These are phyloP conservation scores for Paramecium sexaurelia DNA, from an alignment of 73 alveolate species.

Conservation along the genomic window DNA sequence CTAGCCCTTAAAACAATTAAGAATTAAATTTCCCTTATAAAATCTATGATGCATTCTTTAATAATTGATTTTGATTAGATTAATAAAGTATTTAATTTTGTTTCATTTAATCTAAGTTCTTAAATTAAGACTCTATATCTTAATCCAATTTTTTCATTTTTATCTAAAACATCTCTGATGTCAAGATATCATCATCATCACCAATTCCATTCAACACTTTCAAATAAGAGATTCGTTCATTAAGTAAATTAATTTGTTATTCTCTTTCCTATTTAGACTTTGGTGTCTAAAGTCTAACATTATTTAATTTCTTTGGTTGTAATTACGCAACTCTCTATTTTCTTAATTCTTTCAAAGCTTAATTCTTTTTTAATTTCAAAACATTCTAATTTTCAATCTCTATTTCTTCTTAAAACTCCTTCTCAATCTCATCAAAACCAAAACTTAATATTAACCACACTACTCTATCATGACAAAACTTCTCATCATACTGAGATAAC, in stretches of 20 bases:
- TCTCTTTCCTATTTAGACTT: neutral
- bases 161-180: neutral
- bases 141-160: neutral
- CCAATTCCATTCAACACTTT: conserved; percentile 17
- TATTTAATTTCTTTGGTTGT: neutral
- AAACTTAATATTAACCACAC: neutral
- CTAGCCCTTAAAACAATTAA: neutral
- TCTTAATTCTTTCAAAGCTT: neutral
- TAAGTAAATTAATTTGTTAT: neutral
- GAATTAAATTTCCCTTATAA: conserved; percentile 21
- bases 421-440: neutral
- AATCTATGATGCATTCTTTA: conserved; percentile 9
- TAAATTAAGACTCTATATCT: conserved; percentile 2
- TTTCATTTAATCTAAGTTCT: neutral
- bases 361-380: neutral
- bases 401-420: neutral
- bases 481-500: neutral
- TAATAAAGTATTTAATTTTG: neutral
- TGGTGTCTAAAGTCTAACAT: neutral
- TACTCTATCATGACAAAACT: neutral
- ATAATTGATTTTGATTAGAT: neutral
- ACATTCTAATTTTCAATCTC: neutral
- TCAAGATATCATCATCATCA: conserved; percentile 12
- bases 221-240: conserved; percentile 24
- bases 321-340: neutral